Evolutionary conservation across 306 rosid species (phyloP), one percentile per base, ranked within the genome.

Genomic region (Prunus dulcis): DNA sequence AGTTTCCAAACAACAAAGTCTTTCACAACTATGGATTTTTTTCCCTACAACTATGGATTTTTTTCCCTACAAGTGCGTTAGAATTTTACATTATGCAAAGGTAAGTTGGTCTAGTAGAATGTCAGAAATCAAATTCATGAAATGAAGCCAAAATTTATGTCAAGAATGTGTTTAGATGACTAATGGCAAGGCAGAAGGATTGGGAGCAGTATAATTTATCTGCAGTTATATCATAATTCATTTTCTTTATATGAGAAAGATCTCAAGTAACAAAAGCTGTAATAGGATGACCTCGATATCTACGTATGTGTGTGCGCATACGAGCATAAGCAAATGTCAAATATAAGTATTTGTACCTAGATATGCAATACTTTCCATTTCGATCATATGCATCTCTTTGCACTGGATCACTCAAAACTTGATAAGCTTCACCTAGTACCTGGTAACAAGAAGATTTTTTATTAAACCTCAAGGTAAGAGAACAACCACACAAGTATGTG

Each of bases 401-500:
- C 34, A 71, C 83, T 19, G 99, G 90, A 83, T 92, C 97, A 72
- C 97, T 89, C 84, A 92, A 87, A 67, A 95, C 92, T 74, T 90
- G 97, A 81, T 95, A 95, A 0, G 99, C 99, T 86, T 92, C 97
- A 5, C 99, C 92, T 63, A 95, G 80, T 61, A 80, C 87, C 97
- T 95, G 79, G 34, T 50, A 74, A 75, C 34, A 64, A 20, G 68
- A 62, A 53, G 68, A 56, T 17, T 30, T 12, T 13, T 34, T 14
- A 12, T 3, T 4, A 12, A 28, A 5, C 1, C 28, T 13, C 30
- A 22, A 30, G 52, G 0, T 1, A 69, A 62, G 1, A 28, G 56
- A 18, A 67, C 49, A 76, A 56, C 1, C 3, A 3, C 15, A 8
- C 23, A 22, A 15, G 49, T 69, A 27, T 17, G 43, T 25, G 67